phyloP scores from a whole-genome alignment of 768 basidiomycete genomes.

The Pleurotus eryngii region DNA sequence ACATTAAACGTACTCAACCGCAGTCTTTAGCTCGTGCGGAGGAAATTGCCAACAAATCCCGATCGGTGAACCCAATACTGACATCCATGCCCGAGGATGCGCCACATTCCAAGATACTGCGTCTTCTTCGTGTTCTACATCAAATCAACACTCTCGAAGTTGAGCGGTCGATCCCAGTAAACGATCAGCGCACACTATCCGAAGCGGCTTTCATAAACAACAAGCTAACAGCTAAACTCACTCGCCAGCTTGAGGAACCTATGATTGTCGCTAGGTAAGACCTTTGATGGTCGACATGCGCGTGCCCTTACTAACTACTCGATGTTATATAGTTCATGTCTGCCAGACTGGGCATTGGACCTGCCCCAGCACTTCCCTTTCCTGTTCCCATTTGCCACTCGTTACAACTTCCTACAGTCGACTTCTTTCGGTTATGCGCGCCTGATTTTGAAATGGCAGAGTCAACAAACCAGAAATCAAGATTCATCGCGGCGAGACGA shows the following conservation, averaged over 20 bases:
- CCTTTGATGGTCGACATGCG: neutral
- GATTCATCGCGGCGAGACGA: slow-evolving; percentile 84
- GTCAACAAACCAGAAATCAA: slow-evolving; percentile 76
- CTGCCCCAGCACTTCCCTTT: slow-evolving; percentile 96
- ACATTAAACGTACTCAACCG: neutral
- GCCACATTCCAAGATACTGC: slow-evolving; percentile 85
- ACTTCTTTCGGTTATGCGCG: slow-evolving; percentile 98
- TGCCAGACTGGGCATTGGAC: slow-evolving; percentile 97
- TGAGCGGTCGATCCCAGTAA: slow-evolving; percentile 51
- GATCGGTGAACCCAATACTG: slow-evolving; percentile 63
- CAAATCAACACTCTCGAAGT: slow-evolving; percentile 74
- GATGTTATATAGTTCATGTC: slow-evolving; percentile 65
- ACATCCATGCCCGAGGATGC: slow-evolving; percentile 83
- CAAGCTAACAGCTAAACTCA: slow-evolving; percentile 97
- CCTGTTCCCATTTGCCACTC: slow-evolving; percentile 97
- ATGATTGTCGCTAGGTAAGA: slow-evolving; percentile 96
- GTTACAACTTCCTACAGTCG: slow-evolving; percentile 95
- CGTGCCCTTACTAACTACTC: neutral
- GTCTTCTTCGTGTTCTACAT: slow-evolving; percentile 83
- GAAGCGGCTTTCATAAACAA: slow-evolving; percentile 95
- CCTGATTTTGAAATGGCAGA: slow-evolving; percentile 92
- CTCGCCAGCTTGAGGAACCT: slow-evolving; percentile 93
- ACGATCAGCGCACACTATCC: slow-evolving; percentile 56
- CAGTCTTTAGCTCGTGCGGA: slow-evolving; percentile 32
- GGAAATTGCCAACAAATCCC: slow-evolving; percentile 38